phyloP scores from a whole-genome alignment of 1,284 basidiomycete genomes.

The Ceratobasidium papillatum region DNA sequence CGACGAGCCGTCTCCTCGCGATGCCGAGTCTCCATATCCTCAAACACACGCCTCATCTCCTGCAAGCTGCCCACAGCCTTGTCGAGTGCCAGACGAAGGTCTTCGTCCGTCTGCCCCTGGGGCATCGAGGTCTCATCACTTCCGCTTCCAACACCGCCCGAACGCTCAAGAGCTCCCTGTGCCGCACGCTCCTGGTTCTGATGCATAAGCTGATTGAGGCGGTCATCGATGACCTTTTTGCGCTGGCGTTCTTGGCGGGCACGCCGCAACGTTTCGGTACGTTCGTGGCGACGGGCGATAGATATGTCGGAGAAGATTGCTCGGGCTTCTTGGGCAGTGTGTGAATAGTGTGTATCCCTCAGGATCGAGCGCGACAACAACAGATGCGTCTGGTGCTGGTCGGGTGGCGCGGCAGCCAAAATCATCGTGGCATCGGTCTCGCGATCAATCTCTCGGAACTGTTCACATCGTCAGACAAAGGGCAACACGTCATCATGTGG shows the following conservation, averaged over 20 bases:
- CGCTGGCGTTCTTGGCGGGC: constrained; percentile 40
- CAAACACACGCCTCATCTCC: constrained; percentile 41
- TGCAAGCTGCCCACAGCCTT: constrained; percentile 41
- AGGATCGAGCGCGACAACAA: constrained; percentile 40
- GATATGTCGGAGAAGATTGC: constrained; percentile 37
- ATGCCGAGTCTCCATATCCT: constrained; percentile 32
- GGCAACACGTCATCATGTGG: background rate
- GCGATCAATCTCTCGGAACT: constrained; percentile 80
- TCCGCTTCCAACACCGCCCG: constrained; percentile 27
- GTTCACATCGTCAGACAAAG: constrained; percentile 21
- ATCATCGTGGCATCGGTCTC: constrained; percentile 81
- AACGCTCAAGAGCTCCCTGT: constrained; percentile 15
- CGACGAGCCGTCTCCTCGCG: constrained; percentile 22
- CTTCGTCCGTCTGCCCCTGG: constrained; percentile 33
- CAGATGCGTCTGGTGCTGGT: constrained; percentile 50
- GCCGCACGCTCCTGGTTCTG: constrained; percentile 11
- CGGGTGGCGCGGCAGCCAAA: constrained; percentile 74
- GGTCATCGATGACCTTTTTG: constrained; percentile 37
- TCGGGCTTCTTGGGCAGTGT: constrained; percentile 38
- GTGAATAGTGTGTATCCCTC: constrained; percentile 37
- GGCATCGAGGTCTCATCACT: constrained; percentile 41
- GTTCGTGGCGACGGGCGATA: constrained; percentile 34
- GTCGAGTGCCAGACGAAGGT: constrained; percentile 38
- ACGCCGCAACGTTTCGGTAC: constrained; percentile 30
- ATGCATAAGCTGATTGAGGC: constrained; percentile 15